A percentile compares a stretch with the other conserved stretches of the same genome.
Evolutionary conservation across 768 basidiomycete species (phyloP).

Genomic region (Guyanaporus albipodus): DNA sequence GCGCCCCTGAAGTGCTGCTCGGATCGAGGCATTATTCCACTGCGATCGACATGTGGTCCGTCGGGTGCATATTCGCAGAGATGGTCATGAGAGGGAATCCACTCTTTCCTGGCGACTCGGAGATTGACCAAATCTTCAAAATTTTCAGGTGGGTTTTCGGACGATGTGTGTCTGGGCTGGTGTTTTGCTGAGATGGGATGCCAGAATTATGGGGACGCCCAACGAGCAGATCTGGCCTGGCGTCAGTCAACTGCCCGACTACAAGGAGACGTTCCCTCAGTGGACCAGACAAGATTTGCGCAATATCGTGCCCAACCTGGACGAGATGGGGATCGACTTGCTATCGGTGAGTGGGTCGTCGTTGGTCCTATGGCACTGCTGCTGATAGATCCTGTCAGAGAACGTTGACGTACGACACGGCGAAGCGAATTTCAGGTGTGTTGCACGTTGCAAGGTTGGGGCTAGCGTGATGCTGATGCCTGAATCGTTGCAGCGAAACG

Average conservation of each 20-base stretch:
- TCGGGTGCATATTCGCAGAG: conserved; percentile 97
- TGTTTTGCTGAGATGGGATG: conserved; percentile 1
- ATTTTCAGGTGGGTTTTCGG: conserved; percentile 78
- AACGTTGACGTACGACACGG: conserved; percentile 82
- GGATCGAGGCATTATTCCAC: conserved; percentile 96
- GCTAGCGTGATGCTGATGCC: conserved; percentile 1
- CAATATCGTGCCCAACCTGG: conserved; percentile 63
- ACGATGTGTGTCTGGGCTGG: neutral
- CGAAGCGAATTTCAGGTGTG: conserved; percentile 88
- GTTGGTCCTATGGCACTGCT: neutral
- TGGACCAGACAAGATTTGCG: conserved; percentile 79
- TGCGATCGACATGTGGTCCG: conserved; percentile 99
- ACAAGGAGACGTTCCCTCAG: conserved; percentile 95
- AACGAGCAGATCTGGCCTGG: conserved; percentile 91
- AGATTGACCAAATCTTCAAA: conserved; percentile 99
- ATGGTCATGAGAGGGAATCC: conserved; percentile 93
- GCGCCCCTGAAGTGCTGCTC: conserved; percentile 94
- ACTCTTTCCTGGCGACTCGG: conserved; percentile 97
- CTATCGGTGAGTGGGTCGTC: conserved; percentile 50
- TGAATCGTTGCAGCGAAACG: conserved; percentile 59
- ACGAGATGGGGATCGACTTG: conserved; percentile 75
- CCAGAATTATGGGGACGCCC: conserved; percentile 90
- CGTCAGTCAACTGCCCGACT: conserved; percentile 83
- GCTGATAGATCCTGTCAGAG: conserved; percentile 35
- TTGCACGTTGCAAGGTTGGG: neutral